These are phyloP conservation scores for Plectosphaerella cucumerina DNA, from an alignment of 2,329 filamentous ascomycete genomes.

Conservation along the genomic window DNA sequence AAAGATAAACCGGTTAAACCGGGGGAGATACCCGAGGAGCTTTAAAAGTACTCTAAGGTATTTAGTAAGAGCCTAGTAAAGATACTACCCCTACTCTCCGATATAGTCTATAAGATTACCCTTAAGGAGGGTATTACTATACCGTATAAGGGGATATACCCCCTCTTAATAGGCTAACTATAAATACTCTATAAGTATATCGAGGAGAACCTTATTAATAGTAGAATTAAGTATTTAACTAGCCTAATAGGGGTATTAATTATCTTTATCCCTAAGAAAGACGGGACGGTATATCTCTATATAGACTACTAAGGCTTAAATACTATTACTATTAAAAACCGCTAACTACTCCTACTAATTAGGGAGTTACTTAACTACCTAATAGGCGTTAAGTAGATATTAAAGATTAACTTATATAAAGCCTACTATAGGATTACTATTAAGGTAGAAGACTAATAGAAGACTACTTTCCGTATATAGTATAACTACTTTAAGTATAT, in stretches of 20 bases:
- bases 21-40: not conserved
- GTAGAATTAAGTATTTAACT: not conserved
- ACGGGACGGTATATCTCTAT: not conserved
- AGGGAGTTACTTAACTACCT: slow-evolving; percentile 21
- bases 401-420: slow-evolving; percentile 25
- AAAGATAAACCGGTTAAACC: not conserved
- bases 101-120: too few relatives aligned
- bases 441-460: not conserved
- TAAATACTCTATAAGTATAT: not conserved
- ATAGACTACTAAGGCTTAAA: not conserved
- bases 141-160: too few relatives aligned
- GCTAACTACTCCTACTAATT: slow-evolving; percentile 26
- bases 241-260: not conserved
- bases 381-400: slow-evolving; percentile 17
- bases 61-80: not conserved
- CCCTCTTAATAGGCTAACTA: not conserved
- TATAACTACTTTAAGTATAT: too few relatives aligned
- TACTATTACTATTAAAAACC: not conserved
- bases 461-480: not conserved
- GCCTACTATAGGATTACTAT: slow-evolving; percentile 20
- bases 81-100: not conserved
- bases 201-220: not conserved
- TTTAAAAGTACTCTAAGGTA: not conserved
- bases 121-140: too few relatives aligned
- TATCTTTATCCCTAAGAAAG: not conserved